phyloP scores from a whole-genome alignment of 192 early-diverging fungal genomes.

The Linnemannia zychae region DNA sequence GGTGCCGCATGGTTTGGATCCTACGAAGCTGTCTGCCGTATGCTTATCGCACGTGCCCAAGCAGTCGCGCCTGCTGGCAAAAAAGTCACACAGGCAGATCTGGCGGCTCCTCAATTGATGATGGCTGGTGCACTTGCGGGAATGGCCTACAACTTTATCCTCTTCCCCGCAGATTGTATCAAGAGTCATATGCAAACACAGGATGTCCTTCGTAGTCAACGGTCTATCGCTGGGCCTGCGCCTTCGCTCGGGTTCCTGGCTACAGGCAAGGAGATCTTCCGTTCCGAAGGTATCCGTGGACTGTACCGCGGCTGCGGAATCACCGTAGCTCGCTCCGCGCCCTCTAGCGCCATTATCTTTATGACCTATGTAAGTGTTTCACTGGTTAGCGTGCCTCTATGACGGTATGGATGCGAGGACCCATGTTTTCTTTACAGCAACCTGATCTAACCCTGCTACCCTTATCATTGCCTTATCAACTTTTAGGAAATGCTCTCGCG shows the following conservation, averaged over 20 bases:
- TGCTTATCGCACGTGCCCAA: slow-evolving; percentile 37
- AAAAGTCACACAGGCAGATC: slow-evolving; percentile 74
- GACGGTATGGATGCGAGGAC: not conserved
- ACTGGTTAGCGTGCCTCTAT: not conserved
- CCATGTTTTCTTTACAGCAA: not conserved
- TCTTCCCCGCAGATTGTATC: slow-evolving; percentile 95
- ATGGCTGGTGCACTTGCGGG: slow-evolving; percentile 92
- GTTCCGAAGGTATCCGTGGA: slow-evolving; percentile 80
- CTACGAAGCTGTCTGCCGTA: slow-evolving; percentile 83
- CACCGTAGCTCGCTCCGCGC: slow-evolving; percentile 88
- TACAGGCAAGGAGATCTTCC: slow-evolving; percentile 79
- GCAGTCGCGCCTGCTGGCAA: slow-evolving; percentile 8
- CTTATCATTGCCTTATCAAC: not conserved
- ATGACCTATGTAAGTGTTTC: slow-evolving; percentile 82
- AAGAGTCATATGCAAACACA: slow-evolving; percentile 95
- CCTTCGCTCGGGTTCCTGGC: slow-evolving; percentile 65
- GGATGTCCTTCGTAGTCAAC: slow-evolving; percentile 65
- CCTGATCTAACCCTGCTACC: not conserved
- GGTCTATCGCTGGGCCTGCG: slow-evolving; percentile 7
- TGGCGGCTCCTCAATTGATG: slow-evolving; percentile 82
- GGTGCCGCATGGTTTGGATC: slow-evolving; percentile 97
- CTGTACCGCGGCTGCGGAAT: slow-evolving; percentile 97
- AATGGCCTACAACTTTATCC: slow-evolving; percentile 86
- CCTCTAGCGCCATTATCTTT: slow-evolving; percentile 97
- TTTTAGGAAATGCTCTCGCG: slow-evolving; percentile 45